Evolutionary conservation across 192 early-diverging fungal genomes (phyloP).

Genomic region (Entomortierella beljakovae): DNA sequence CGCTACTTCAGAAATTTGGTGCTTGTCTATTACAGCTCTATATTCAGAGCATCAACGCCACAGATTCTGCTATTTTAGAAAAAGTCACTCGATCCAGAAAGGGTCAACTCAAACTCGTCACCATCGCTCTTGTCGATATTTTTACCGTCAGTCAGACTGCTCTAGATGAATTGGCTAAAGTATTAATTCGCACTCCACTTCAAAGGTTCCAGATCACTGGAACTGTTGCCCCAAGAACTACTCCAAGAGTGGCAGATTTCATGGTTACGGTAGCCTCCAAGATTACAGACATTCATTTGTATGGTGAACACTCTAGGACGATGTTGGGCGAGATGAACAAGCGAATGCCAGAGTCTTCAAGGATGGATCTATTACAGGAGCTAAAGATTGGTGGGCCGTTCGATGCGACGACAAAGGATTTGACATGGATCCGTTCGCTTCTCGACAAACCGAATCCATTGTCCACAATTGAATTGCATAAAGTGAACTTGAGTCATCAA

Average conservation of each 20-base stretch:
- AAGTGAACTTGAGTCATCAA: constrained; percentile 34
- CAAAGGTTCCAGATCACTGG: constrained; percentile 24
- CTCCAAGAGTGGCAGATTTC: constrained; percentile 27
- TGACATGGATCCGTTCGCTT: constrained; percentile 34
- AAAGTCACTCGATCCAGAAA: constrained; percentile 32
- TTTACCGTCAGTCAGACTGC: constrained; percentile 12
- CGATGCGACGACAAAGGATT: constrained; percentile 23
- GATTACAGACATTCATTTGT: constrained; percentile 28
- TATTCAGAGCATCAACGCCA: constrained; percentile 20
- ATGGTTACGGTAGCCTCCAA: constrained; percentile 20
- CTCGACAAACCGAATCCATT: constrained; percentile 22
- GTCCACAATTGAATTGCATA: constrained; percentile 27
- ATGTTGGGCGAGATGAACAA: constrained; percentile 22
- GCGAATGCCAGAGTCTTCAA: constrained; percentile 18
- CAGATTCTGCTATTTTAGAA: constrained; percentile 35
- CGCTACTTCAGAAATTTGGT: constrained; percentile 38
- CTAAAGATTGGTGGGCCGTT: constrained; percentile 32
- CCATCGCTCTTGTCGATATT: constrained; percentile 19
- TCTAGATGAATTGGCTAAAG: constrained; percentile 27
- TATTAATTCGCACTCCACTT: constrained; percentile 10
- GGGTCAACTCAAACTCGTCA: constrained; percentile 28
- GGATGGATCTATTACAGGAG: constrained; percentile 13
- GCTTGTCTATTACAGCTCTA: constrained; percentile 25
- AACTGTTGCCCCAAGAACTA: constrained; percentile 1
- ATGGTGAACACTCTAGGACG: constrained; percentile 19